phyloP scores from a whole-genome alignment of 805 yeast species.

The Schwanniomyces yamadae region DNA sequence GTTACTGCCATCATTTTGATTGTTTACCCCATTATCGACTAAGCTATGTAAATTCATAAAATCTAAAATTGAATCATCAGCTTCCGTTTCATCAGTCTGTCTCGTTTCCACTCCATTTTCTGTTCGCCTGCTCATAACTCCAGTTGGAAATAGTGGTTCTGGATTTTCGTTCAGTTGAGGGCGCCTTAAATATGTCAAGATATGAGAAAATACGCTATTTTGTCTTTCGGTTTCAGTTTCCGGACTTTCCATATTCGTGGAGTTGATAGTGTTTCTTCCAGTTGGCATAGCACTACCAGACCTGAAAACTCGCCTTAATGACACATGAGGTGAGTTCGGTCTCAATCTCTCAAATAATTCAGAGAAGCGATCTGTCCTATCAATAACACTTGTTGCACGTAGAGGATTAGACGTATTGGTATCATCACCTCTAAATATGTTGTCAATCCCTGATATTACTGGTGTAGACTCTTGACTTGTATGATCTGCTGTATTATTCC shows the following conservation, averaged over 20 bases:
- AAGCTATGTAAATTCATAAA: constrained; percentile 27
- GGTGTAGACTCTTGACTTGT: constrained; percentile 5
- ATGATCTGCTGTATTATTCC: constrained; percentile 7
- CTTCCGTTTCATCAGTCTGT: constrained; percentile 10
- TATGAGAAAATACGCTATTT: constrained; percentile 16
- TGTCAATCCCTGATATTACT: not conserved
- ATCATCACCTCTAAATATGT: not conserved
- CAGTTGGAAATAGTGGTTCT: constrained; percentile 41
- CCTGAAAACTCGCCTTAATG: constrained; percentile 10
- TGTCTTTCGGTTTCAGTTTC: constrained; percentile 1
- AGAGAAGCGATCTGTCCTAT: constrained; percentile 5
- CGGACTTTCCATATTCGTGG: not conserved
- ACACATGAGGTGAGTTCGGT: not conserved
- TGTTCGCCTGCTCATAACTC: constrained; percentile 49
- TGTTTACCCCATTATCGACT: constrained; percentile 14
- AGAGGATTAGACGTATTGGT: not conserved
- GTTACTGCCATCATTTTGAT: constrained; percentile 2
- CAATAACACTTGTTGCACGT: constrained; percentile 1
- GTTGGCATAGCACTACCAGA: constrained; percentile 5
- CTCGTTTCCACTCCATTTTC: constrained; percentile 44
- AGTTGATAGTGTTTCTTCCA: not conserved
- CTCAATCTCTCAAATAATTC: constrained; percentile 3
- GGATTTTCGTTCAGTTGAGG: constrained; percentile 6
- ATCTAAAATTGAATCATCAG: constrained; percentile 21
- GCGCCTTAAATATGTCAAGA: constrained; percentile 20